Base-by-base conservation (phyloP, 176 grass and related monocot genomes). In the Calamus simplicifolius region DNA sequence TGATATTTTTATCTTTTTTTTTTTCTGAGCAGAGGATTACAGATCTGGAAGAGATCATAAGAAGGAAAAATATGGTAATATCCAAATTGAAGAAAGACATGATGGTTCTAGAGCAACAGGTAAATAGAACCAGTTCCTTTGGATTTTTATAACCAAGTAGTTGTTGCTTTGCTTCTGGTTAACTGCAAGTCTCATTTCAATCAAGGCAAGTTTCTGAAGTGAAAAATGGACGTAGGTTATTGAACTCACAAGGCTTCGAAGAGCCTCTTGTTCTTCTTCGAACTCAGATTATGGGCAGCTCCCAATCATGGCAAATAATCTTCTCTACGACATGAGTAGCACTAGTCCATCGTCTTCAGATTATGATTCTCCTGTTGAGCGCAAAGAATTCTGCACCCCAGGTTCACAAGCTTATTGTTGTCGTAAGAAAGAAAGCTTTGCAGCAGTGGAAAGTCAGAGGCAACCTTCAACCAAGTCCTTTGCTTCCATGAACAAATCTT, bases 61-160 rank as follows among this genome's bases (percentile, higher is more conserved):
- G 56, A 80, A 85, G 83, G 62, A 96, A 96, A 66, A 96, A 85
- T 29, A 73, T 82, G 68, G 79, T 96, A 12, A 82, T 96, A 51
- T 85, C 83, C 31, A 87, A 96, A 82, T 27, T 96, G 64, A 90
- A 87, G 75, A 96, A 96, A 67, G 83, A 96, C 48, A 85, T 85
- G 74, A 30, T 48, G 70, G 28, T 73, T 74, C 51, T 96, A 28
- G 80, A 90, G 64, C 80, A 87, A 64, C 84, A 86, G 80, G 83
- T 90, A 87, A 66, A 43, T 8, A 15, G 25, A 18, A n/a, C 49
- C 59, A 16, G 23, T 5, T 4, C 58, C 57, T 19, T 10, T 6
- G 29, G 0, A 6, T 56, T 25, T n/a, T 61, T 12, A 35, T 49
- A 61, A n/a, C 5, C 8, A 12, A 12, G 10, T 12, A 43, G 35